These are phyloP conservation scores for Lepiota brunneoincarnata DNA, from an alignment of 768 basidiomycete species.

Conservation along the genomic window DNA sequence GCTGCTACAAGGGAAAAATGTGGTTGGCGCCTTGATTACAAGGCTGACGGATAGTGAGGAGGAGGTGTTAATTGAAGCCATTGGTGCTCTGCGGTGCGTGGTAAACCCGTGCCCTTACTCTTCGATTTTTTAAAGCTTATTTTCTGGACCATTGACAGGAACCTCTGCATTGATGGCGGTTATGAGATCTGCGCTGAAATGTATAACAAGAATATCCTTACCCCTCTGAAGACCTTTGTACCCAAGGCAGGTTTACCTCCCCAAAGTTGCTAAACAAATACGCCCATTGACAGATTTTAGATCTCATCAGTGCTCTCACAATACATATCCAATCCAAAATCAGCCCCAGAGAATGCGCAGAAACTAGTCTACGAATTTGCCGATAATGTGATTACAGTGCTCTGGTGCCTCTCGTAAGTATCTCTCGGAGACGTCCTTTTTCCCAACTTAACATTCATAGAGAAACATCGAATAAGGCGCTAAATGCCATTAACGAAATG, in stretches of 20 bases:
- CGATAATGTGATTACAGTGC: conserved; percentile 87
- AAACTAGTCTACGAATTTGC: conserved; percentile 84
- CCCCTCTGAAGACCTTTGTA: conserved; percentile 71
- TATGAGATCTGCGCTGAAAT: conserved; percentile 95
- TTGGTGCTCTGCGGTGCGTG: conserved; percentile 79
- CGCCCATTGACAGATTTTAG: conserved; percentile 33
- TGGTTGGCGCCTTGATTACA: conserved; percentile 82
- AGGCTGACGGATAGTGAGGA: conserved; percentile 88
- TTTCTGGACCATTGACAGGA: conserved; percentile 43
- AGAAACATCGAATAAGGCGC: conserved; percentile 91
- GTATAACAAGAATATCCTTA: conserved; percentile 93
- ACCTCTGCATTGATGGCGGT: conserved; percentile 92
- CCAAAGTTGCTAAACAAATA: neutral
- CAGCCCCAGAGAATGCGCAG: conserved; percentile 65
- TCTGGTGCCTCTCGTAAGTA: conserved; percentile 95
- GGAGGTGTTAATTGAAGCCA: conserved; percentile 87
- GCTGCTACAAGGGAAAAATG: conserved; percentile 86
- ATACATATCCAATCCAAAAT: conserved; percentile 57
- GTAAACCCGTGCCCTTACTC: neutral
- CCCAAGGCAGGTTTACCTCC: conserved; percentile 55
- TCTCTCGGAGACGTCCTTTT: neutral
- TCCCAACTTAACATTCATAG: conserved; percentile 38
- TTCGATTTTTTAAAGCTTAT: neutral
- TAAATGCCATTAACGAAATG: conserved; percentile 82
- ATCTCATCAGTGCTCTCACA: conserved; percentile 72